Conservation (phyloP, 495 filamentous ascomycete genomes). For the Lophium mytilinum region DNA sequence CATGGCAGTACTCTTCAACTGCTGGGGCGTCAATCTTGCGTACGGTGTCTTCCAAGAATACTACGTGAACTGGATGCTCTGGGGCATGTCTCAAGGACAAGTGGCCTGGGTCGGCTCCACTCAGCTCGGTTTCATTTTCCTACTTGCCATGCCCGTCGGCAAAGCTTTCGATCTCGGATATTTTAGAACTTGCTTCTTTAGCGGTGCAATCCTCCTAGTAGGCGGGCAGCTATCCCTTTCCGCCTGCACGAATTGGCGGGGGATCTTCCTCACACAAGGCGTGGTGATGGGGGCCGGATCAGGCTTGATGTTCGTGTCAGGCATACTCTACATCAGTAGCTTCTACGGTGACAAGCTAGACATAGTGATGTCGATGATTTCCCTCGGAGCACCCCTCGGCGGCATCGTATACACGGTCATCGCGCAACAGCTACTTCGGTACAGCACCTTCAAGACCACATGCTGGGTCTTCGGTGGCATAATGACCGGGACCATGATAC, state of each 20-base stretch:
- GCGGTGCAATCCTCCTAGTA: neutral
- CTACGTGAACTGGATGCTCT: neutral
- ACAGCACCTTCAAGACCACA: neutral
- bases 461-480: neutral
- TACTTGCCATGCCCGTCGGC: neutral
- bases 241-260: neutral
- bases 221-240: neutral
- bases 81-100: neutral
- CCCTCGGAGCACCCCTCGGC: conserved; percentile 18
- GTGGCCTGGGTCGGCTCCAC: conserved; percentile 2
- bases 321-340: conserved; percentile 13
- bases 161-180: neutral
- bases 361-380: conserved; percentile 10
- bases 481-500: neutral
- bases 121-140: neutral
- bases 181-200: neutral
- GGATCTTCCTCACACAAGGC: conserved; percentile 25
- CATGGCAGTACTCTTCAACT: neutral
- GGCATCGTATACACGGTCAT: conserved; percentile 24
- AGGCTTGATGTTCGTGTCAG: conserved; percentile 22
- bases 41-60: conserved; percentile 3
- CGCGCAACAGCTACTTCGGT: conserved; percentile 7
- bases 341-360: conserved; percentile 27
- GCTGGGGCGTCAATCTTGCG: neutral
- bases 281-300: conserved; percentile 21